Evolutionary conservation across 2,329 filamentous ascomycete genomes (phyloP).

Genomic region (Sclerotinia sclerotiorum): DNA sequence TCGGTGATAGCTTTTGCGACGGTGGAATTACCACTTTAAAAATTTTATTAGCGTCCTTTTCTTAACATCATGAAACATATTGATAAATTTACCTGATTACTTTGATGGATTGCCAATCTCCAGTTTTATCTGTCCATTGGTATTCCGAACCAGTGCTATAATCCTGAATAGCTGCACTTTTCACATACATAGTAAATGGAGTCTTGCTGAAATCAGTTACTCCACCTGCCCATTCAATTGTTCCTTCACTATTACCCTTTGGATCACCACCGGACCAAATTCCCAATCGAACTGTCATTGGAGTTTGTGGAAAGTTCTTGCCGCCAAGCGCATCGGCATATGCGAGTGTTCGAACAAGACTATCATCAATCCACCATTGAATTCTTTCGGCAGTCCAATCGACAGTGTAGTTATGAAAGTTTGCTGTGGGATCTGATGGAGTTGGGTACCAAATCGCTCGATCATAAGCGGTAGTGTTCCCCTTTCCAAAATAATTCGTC

Average conservation of each 20-base stretch:
- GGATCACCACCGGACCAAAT: constrained; percentile 66
- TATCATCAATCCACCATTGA: constrained; percentile 69
- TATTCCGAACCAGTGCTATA: constrained; percentile 64
- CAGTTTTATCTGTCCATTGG: constrained; percentile 60
- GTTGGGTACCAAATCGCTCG: constrained; percentile 65
- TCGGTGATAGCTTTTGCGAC: constrained; percentile 47
- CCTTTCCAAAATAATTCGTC: constrained; percentile 78
- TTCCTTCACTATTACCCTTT: constrained; percentile 50
- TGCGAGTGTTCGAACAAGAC: constrained; percentile 61
- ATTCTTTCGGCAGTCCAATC: constrained; percentile 68
- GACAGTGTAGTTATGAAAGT: constrained; percentile 69
- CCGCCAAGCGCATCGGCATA: constrained; percentile 62
- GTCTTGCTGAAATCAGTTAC: constrained; percentile 62
- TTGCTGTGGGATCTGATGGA: constrained; percentile 52
- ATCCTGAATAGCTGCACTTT: constrained; percentile 58
- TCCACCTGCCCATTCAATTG: constrained; percentile 70
- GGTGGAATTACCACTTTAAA: constrained; percentile 56
- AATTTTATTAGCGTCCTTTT: constrained; percentile 29
- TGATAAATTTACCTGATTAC: constrained; percentile 49
- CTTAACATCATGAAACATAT: neutral
- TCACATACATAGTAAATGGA: constrained; percentile 74
- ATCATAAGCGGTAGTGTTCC: constrained; percentile 69
- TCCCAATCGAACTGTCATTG: constrained; percentile 67
- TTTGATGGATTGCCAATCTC: constrained; percentile 64
- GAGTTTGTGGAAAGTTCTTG: constrained; percentile 71